Evolutionary conservation across 2,329 filamentous ascomycete species (phyloP).

Genomic region (Talaromyces islandicus): DNA sequence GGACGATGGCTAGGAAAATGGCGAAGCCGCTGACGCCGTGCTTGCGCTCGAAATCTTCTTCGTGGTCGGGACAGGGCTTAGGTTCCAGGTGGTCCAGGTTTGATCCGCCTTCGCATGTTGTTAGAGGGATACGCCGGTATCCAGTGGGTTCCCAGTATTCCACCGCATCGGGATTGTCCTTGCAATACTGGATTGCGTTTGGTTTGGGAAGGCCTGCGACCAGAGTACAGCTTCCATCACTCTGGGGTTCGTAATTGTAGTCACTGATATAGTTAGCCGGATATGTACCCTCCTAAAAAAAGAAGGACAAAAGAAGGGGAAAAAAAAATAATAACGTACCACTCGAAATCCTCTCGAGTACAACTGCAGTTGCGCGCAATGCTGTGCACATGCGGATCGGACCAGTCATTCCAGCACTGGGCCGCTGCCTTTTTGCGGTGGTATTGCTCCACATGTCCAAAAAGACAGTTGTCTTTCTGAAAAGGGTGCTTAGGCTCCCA

Average conservation of each 20-base stretch:
- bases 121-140: constrained; percentile 83
- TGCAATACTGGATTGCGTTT: constrained; percentile 55
- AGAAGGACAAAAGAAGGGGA: too few relatives aligned
- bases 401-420: constrained; percentile 75
- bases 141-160: constrained; percentile 82
- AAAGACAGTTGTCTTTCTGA: constrained; percentile 74
- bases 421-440: constrained; percentile 78
- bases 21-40: constrained; percentile 64
- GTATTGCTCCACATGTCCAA: constrained; percentile 85
- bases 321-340: constrained; percentile 49
- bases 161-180: constrained; percentile 58
- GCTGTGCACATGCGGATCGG: constrained; percentile 64
- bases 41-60: constrained; percentile 73
- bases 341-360: constrained; percentile 83
- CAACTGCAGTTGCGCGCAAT: constrained; percentile 74
- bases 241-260: constrained; percentile 83
- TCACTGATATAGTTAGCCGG: constrained; percentile 51
- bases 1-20: constrained; percentile 78
- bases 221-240: constrained; percentile 68
- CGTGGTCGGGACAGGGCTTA: constrained; percentile 67
- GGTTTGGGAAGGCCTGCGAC: constrained; percentile 66
- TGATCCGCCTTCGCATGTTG: constrained; percentile 72
- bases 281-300: background rate
- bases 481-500: constrained; percentile 85
- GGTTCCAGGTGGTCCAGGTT: constrained; percentile 65